A percentile compares a stretch with the other conserved stretches of the same genome.
These are phyloP conservation scores for Leccinum sublutescens DNA, from an alignment of 768 basidiomycete genomes.

Conservation along the genomic window DNA sequence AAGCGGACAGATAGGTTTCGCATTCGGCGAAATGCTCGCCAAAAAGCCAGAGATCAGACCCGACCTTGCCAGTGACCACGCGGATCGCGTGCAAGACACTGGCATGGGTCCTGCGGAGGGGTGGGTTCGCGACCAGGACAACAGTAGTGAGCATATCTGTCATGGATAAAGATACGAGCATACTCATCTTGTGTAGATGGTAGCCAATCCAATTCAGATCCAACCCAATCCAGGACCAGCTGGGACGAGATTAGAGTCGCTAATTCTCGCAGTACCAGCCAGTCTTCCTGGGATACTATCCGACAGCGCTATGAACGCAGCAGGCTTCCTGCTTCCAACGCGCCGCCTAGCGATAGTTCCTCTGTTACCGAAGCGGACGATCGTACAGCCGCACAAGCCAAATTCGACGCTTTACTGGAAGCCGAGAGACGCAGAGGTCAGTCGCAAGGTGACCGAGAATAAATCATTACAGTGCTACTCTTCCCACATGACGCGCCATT, in stretches of 20 bases:
- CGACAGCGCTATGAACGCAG: slow-evolving; percentile 54
- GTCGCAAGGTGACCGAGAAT: slow-evolving; percentile 19
- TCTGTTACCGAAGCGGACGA: slow-evolving; percentile 27
- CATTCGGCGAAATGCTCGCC: slow-evolving; percentile 24
- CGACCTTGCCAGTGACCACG: neutral
- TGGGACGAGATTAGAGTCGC: slow-evolving; percentile 70
- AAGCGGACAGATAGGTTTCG: slow-evolving; percentile 27
- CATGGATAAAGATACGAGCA: neutral
- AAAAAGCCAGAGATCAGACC: slow-evolving; percentile 14
- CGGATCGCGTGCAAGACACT: slow-evolving; percentile 3
- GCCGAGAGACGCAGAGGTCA: slow-evolving; percentile 45
- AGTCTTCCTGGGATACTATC: slow-evolving; percentile 67
- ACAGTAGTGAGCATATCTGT: slow-evolving; percentile 12
- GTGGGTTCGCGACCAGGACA: slow-evolving; percentile 13
- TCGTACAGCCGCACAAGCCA: slow-evolving; percentile 48
- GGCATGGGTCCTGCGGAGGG: slow-evolving; percentile 16
- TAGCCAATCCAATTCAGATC: slow-evolving; percentile 6
- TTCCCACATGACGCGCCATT: neutral
- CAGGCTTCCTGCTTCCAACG: slow-evolving; percentile 15
- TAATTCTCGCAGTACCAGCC: slow-evolving; percentile 41
- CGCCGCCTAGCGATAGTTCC: slow-evolving; percentile 6
- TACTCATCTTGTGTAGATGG: slow-evolving; percentile 5
- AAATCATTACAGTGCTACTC: neutral
- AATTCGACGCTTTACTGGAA: slow-evolving; percentile 59
- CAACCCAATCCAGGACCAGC: slow-evolving; percentile 32